These are phyloP conservation scores for Penicillium sp. DNA, from an alignment of 2,329 filamentous ascomycete genomes.

Conservation along the genomic window DNA sequence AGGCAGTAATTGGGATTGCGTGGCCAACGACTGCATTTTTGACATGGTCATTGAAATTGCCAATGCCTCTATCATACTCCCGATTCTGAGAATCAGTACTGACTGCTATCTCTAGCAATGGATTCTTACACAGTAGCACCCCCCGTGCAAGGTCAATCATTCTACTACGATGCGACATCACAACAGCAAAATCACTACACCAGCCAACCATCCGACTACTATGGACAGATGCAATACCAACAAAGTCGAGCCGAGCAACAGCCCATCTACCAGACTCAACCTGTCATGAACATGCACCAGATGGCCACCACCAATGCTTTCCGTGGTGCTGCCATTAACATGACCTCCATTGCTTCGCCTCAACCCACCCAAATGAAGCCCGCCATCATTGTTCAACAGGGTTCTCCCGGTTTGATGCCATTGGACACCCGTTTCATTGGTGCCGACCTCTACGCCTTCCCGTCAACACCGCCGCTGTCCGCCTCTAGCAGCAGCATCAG, in stretches of 20 bases:
- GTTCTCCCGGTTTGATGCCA: slow-evolving; percentile 59
- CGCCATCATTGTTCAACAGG: slow-evolving; percentile 67
- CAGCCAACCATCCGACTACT: slow-evolving; percentile 61
- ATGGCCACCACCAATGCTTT: slow-evolving; percentile 48
- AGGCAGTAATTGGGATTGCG: background rate
- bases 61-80: background rate
- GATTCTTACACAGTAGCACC: slow-evolving; percentile 62
- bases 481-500: slow-evolving; percentile 82
- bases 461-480: slow-evolving; percentile 85
- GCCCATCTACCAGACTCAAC: slow-evolving; percentile 42
- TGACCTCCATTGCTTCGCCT: slow-evolving; percentile 76
- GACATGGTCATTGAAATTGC: background rate
- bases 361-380: slow-evolving; percentile 76
- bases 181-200: slow-evolving; percentile 79
- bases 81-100: background rate
- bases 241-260: slow-evolving; percentile 30
- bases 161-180: slow-evolving; percentile 81
- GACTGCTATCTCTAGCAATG: slow-evolving; percentile 53
- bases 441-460: slow-evolving; percentile 70
- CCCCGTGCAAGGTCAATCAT: slow-evolving; percentile 70
- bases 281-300: slow-evolving; percentile 51
- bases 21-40: background rate
- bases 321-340: slow-evolving; percentile 42
- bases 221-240: slow-evolving; percentile 41
- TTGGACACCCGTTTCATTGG: slow-evolving; percentile 76